Conservation (phyloP, 2,329 filamentous ascomycete genomes). For the Immersiporthe knoxdaviesiana region DNA sequence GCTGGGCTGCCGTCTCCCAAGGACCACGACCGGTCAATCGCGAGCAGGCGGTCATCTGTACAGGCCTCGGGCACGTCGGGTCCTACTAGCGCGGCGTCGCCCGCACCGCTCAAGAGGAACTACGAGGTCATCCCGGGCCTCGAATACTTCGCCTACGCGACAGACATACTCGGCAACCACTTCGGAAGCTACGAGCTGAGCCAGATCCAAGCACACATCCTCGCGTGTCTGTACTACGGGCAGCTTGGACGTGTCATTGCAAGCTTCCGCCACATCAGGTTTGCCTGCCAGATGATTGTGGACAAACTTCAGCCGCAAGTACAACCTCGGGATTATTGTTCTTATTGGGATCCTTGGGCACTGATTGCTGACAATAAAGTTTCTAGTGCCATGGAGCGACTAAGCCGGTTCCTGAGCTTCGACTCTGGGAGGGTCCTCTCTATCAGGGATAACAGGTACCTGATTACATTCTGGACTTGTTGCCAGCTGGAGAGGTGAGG, state of each 20-base stretch:
- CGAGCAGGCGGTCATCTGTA: conserved; percentile 56
- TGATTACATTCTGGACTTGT: conserved; percentile 90
- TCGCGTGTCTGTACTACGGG: conserved; percentile 86
- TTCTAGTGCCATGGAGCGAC: conserved; percentile 52
- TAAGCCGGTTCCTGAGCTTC: conserved; percentile 32
- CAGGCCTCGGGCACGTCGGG: conserved; percentile 38
- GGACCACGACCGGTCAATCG: conserved; percentile 50
- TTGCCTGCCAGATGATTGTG: conserved; percentile 62
- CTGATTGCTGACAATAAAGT: conserved; percentile 2
- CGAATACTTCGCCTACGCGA: conserved; percentile 85
- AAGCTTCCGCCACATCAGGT: conserved; percentile 69
- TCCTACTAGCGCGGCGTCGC: conserved; percentile 35
- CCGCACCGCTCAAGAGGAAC: conserved; percentile 54
- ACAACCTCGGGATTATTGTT: conserved; percentile 17
- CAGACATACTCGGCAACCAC: conserved; percentile 83
- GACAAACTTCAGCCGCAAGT: conserved; percentile 77
- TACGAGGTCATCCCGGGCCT: conserved; percentile 86
- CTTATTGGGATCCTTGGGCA: too few relatives aligned
- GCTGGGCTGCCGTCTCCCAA: conserved; percentile 57
- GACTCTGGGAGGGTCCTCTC: conserved; percentile 34
- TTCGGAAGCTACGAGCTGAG: conserved; percentile 78
- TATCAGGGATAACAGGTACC: conserved; percentile 64
- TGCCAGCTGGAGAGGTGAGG: conserved; percentile 84
- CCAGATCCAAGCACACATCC: conserved; percentile 81
- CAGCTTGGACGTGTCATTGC: conserved; percentile 86